Evolutionary conservation across 805 yeast species (phyloP), one percentile per base, ranked within the genome.

Genomic region (Cyberlindnera mycetangii): DNA sequence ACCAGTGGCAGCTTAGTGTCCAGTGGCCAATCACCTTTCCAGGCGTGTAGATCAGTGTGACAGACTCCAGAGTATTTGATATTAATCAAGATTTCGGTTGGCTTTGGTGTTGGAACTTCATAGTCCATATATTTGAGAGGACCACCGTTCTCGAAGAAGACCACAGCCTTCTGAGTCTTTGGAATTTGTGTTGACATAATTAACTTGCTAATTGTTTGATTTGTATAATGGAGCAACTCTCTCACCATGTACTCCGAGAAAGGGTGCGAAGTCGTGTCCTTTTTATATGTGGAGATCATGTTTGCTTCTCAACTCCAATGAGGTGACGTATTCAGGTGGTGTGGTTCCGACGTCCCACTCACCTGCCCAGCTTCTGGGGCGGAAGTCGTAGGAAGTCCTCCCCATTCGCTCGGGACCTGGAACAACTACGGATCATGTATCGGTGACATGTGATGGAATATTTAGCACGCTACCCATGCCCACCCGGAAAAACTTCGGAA

Each of bases 1-100:
- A 80, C 82, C 55, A 80, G 69, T 32, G 85, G 85, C 55, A 79
- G 69, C 57, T 78, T 78, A 49, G 74, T 70, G 22, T 60, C 68
- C 55, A 77, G 62, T 41, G 83, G 82, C 83, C 83, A 78, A 57
- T 78, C 83, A 51, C 81, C 58, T 21, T 53, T 47, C 58, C 81
- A 78, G 34, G 83, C 83, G 60, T 78, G 83, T 56, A 78, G 67
- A 60, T 78, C 83, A 9, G 83, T 78, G 65, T 78, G 83, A 58
- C 83, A 78, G 18, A 78, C 83, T 61, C 83, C 83, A 8, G 83
- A 78, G 64, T 76, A 78, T 62, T 75, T 72, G 55, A 78, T 76
- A 53, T 78, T 72, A 60, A 78, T 69, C 58, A 78, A 66, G 48
- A 78, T 62, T 58, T 78, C 83, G 54, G 73, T 76, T 44, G 81